Base-by-base conservation (phyloP, 371 early-diverging fungal genomes). In the Lichtheimia ramosa region DNA sequence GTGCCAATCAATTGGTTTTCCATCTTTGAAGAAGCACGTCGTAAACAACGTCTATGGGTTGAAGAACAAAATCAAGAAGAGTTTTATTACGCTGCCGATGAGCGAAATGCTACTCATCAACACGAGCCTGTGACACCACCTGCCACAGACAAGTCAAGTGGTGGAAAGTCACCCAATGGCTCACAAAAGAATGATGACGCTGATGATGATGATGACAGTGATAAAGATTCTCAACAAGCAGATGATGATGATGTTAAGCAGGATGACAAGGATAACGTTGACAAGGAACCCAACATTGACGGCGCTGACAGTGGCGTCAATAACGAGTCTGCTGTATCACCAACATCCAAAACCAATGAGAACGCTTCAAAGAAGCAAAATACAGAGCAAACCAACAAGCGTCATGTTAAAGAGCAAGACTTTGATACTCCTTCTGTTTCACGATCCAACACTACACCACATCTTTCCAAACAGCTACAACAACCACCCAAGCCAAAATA, bases 21-120 rank as follows among this genome's bases (percentile, higher is more conserved):
- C 1, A 69, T 78, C 55, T 78, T 74, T 64, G 78, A 78, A 62
- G 75, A 78, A 64, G 75, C 73, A 12, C 68, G 73, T 42, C 61
- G 66, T 28, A 71, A 66, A 43, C 78, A 78, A 52, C 62, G 75
- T 20, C 61, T 59, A 8, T 78, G 78, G 78, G 21, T 43, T 13
- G 18, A 43, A 5, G 56, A 55, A 20, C 56, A 55, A 43, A 51
- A 49, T 12, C 46, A 34, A 28, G 59, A 58, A 15, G 61, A 60
- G 13, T 55, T 34, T 16, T 62, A 62, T n/a, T 62, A 62, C 24
- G 16, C 54, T 28, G 46, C 56, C 8, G 48, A 18, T 43, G 42
- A 62, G 5, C 40, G 48, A 49, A 12, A 48, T 14, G 18, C 43
- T 6, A 23, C 24, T 7, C 18, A n/a, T 24, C 48, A 43, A 5